Evolutionary conservation across 2,329 filamentous ascomycete species (phyloP).

Genomic region (Monosporascus cannonballus): DNA sequence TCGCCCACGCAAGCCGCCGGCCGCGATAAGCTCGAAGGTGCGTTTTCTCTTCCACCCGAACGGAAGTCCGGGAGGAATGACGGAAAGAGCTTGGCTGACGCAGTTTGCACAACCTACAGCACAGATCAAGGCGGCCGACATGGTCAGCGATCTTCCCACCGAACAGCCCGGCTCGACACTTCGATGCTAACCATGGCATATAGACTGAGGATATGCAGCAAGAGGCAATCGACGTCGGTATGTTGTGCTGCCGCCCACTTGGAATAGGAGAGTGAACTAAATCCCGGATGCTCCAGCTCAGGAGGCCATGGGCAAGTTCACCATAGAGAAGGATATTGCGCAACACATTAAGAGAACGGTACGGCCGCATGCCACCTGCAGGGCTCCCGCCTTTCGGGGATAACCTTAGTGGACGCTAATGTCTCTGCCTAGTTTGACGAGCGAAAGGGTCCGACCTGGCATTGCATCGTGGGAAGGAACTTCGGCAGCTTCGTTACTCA

Average conservation of each 20-base stretch:
- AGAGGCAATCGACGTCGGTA: constrained; percentile 93
- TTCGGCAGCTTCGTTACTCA: constrained; percentile 99
- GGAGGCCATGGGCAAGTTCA: constrained; percentile 58
- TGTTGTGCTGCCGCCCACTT: constrained; percentile 29
- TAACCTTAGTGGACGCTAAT: constrained; percentile 60
- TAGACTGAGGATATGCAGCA: constrained; percentile 97
- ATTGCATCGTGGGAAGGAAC: constrained; percentile 97
- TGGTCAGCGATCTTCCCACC: constrained; percentile 56
- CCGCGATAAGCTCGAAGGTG: constrained; percentile 29
- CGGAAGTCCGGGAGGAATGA: background rate
- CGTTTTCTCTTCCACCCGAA: constrained; percentile 7
- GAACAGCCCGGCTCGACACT: constrained; percentile 3
- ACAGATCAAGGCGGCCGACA: constrained; percentile 96
- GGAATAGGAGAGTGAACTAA: constrained; percentile 7
- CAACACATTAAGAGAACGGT: constrained; percentile 30
- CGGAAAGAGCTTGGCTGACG: constrained; percentile 9
- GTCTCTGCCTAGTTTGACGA: constrained; percentile 70
- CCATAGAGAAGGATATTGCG: constrained; percentile 50
- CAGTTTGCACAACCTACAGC: constrained; percentile 45
- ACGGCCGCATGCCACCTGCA: constrained; percentile 4
- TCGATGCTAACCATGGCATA: constrained; percentile 24
- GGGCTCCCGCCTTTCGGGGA: constrained; percentile 43
- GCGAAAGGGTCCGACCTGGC: constrained; percentile 96
- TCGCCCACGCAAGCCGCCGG: constrained; percentile 19
- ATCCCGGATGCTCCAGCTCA: constrained; percentile 38